Evolutionary conservation across 768 basidiomycete species (phyloP).

Genomic region (Lentinula boryana): DNA sequence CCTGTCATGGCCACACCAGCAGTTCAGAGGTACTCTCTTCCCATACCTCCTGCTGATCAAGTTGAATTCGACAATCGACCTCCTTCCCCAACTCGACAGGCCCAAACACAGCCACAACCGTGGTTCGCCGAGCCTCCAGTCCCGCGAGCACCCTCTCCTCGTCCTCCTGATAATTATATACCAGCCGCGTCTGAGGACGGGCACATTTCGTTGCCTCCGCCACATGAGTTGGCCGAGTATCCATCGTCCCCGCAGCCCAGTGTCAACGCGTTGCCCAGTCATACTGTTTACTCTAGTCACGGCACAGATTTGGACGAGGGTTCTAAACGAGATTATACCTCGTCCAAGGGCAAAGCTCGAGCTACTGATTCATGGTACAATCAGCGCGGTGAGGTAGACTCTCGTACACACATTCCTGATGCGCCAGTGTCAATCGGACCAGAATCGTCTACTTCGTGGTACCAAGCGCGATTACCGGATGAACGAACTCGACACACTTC

Average conservation of each 20-base stretch:
- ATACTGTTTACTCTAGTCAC: background rate
- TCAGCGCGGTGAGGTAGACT: background rate
- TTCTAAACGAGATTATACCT: background rate
- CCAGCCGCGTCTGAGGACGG: slow-evolving; percentile 1
- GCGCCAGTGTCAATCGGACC: background rate
- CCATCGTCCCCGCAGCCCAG: background rate
- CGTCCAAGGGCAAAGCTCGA: background rate
- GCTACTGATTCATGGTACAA: slow-evolving; percentile 4
- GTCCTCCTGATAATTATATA: slow-evolving; percentile 6
- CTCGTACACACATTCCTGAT: background rate
- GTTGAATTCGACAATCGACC: slow-evolving; percentile 1
- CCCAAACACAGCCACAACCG: background rate
- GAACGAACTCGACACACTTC: background rate
- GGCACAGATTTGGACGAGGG: background rate
- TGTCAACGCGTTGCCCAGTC: background rate
- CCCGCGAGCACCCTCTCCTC: slow-evolving; percentile 1
- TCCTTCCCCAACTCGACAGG: background rate
- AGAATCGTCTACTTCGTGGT: slow-evolving; percentile 3
- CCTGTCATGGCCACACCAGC: slow-evolving; percentile 2
- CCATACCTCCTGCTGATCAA: slow-evolving; percentile 2
- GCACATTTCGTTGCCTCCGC: slow-evolving; percentile 3
- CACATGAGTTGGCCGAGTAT: slow-evolving; percentile 4
- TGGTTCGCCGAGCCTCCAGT: background rate
- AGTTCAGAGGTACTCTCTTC: slow-evolving; percentile 1
- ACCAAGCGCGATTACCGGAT: background rate